Evolutionary conservation across 805 yeast species (phyloP).

Genomic region (Yamadazyma paraphyllophila): DNA sequence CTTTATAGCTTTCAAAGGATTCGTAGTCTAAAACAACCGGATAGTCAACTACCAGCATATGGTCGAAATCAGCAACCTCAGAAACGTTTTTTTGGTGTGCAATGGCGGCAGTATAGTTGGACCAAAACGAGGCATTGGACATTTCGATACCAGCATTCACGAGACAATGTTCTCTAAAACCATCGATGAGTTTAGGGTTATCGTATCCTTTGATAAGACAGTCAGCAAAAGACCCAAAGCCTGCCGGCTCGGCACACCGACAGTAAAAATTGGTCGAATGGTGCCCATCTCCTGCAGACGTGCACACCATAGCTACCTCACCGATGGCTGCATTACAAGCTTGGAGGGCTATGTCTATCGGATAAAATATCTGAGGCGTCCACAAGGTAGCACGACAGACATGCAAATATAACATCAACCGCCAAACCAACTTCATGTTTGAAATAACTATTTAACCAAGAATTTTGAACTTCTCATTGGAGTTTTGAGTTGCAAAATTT

Average conservation of each 20-base stretch:
- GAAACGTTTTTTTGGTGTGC: not conserved
- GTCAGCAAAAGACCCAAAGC: constrained; percentile 4
- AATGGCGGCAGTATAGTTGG: not conserved
- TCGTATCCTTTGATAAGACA: constrained; percentile 4
- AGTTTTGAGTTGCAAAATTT: not conserved
- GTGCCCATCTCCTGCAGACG: not conserved
- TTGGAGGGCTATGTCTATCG: constrained; percentile 1
- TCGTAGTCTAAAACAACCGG: not conserved
- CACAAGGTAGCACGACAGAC: not conserved
- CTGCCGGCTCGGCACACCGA: not conserved
- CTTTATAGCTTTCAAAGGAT: not conserved
- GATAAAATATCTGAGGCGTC: not conserved
- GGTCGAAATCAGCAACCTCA: not conserved
- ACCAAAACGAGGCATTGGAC: not conserved
- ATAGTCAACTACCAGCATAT: constrained; percentile 1
- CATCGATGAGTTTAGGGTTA: not conserved
- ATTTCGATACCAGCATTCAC: not conserved
- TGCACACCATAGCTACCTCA: constrained; percentile 2
- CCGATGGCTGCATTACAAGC: constrained; percentile 3
- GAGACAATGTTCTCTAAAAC: not conserved
- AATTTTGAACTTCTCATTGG: not conserved
- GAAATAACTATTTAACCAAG: not conserved
- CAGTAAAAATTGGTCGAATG: constrained; percentile 1
- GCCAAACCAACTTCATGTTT: not conserved
- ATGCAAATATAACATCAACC: not conserved